phyloP scores from a whole-genome alignment of 495 filamentous ascomycete genomes.

The Daldinia caldariorum region DNA sequence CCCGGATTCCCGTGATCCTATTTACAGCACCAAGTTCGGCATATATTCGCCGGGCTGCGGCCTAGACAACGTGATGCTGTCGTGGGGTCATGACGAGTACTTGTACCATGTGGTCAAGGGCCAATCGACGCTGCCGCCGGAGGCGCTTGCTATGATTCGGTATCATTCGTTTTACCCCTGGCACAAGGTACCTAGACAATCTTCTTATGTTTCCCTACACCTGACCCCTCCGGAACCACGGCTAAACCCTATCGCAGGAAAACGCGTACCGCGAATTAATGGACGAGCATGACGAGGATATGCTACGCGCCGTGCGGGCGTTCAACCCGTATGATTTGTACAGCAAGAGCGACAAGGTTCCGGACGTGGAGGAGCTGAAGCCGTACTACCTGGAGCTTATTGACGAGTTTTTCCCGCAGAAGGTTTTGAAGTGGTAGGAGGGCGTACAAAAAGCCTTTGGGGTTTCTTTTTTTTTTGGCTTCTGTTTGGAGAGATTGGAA shows the following conservation, averaged over 20 bases:
- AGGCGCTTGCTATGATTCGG: constrained; percentile 89
- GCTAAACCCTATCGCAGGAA: constrained; percentile 46
- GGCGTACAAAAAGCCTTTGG: not conserved
- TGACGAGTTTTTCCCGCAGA: constrained; percentile 83
- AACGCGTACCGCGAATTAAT: constrained; percentile 82
- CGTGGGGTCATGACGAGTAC: constrained; percentile 94
- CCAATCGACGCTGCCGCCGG: constrained; percentile 77
- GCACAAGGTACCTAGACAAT: constrained; percentile 65
- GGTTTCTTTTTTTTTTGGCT: not conserved
- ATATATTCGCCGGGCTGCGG: constrained; percentile 83
- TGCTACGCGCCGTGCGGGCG: constrained; percentile 81
- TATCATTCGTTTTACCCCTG: constrained; percentile 93
- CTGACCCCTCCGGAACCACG: no score
- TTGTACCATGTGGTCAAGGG: constrained; percentile 84
- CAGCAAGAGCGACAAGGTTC: constrained; percentile 86
- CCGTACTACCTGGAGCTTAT: constrained; percentile 87
- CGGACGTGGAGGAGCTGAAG: constrained; percentile 77
- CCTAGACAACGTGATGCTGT: constrained; percentile 84
- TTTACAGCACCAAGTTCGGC: constrained; percentile 77
- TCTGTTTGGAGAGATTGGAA: not conserved
- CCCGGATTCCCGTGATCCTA: constrained; percentile 69
- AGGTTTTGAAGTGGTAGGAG: constrained; percentile 77
- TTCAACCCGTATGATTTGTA: constrained; percentile 95
- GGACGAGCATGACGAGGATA: constrained; percentile 79
- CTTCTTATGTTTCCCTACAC: not conserved